Base-by-base conservation (phyloP, 2,329 filamentous ascomycete species). In the Arthrobotrys megalospora region DNA sequence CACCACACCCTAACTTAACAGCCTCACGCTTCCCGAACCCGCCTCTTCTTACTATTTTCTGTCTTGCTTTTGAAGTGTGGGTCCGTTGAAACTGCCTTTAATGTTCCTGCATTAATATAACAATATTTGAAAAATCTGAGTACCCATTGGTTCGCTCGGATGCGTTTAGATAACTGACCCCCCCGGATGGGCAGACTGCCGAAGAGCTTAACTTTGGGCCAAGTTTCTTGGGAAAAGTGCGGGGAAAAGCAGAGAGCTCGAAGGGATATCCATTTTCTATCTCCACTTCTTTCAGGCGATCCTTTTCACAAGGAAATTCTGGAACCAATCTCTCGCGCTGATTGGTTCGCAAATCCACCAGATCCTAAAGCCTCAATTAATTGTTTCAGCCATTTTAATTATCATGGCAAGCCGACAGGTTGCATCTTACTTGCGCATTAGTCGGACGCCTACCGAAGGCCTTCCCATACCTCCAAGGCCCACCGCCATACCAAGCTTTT, bases 21-120 rank as follows among this genome's bases (percentile, higher is more conserved):
- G 50, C 58, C 68, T 65, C 65, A 67, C 21, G 16, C 24, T 38
- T 58, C 64, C 73, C 73, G 73, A 77, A 53, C 58, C 66, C 64
- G 64, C 72, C 36, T 68, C 32, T 47, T 53, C 34, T 21, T 47
- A n/a, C 16, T 64, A 21, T 41, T 69, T 60, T 66, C n/a, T 65
- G 43, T 41, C 34, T 50, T 50, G 48, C 21, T 70, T 76, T 36
- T 66, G 48, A 53, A 45, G 8, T 65, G 60, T 60, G 66, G 65
- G 48, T 58, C 48, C 19, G 43, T 41, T 24, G 43, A 52, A 60
- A 70, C 38, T 19, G 16, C 38, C 28, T 41, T 65, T 36, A 67
- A 60, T 45, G 73, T 77, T 77, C 73, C 73, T 77, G 73, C 73
- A 77, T 77, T 71, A 77, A 67, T 60, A 68, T 2, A 53, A n/a